phyloP scores from a whole-genome alignment of 2,329 filamentous ascomycete genomes.

The Coniochaeta sp. region DNA sequence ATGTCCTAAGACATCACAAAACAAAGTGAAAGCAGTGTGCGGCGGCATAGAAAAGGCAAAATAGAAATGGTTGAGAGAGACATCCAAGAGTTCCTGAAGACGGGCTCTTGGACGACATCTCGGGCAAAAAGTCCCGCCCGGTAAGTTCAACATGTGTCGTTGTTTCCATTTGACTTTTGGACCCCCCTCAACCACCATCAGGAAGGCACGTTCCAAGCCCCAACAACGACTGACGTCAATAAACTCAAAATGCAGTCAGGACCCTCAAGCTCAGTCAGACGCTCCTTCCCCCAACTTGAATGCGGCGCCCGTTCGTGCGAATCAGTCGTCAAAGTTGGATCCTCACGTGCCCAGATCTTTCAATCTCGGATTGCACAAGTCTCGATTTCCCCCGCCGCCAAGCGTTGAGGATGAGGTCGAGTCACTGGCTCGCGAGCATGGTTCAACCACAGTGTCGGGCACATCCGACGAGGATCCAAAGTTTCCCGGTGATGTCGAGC shows the following conservation, averaged over 20 bases:
- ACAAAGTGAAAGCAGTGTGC: background rate
- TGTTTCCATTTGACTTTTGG: background rate
- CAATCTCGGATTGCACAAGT: constrained; percentile 4
- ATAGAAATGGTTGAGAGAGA: constrained; percentile 33
- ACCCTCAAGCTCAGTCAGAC: constrained; percentile 1
- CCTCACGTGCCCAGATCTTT: constrained; percentile 6
- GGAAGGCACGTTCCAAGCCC: background rate
- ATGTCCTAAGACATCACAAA: background rate
- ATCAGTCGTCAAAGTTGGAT: constrained; percentile 7
- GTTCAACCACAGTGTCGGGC: constrained; percentile 23
- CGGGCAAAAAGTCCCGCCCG: constrained; percentile 28
- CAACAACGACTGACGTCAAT: background rate
- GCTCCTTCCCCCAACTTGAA: background rate
- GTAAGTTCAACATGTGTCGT: constrained; percentile 18
- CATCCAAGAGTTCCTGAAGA: constrained; percentile 38
- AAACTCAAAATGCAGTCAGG: background rate
- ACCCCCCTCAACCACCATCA: background rate
- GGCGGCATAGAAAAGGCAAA: background rate
- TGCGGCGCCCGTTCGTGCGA: constrained; percentile 4
- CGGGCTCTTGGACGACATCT: constrained; percentile 42
- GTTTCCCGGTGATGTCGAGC: constrained; percentile 58
- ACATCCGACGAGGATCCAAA: constrained; percentile 45
- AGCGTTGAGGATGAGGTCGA: constrained; percentile 62
- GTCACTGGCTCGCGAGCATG: constrained; percentile 55
- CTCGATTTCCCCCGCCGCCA: constrained; percentile 49